phyloP scores from a whole-genome alignment of 2,329 filamentous ascomycete species.

The Didymella glomerata region DNA sequence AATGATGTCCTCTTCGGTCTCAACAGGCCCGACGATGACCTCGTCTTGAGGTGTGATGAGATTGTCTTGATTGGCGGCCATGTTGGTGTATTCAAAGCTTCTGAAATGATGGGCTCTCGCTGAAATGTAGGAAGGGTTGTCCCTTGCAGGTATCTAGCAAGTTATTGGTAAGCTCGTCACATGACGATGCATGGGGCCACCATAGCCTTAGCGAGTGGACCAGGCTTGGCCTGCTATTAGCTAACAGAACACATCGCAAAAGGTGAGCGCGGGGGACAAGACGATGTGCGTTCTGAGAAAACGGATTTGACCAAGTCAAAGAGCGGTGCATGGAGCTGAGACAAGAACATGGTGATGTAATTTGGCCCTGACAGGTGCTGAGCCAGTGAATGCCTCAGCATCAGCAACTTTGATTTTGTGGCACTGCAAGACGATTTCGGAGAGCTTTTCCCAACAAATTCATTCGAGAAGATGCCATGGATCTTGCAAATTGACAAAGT shows the following conservation, averaged over 20 bases:
- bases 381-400: not conserved
- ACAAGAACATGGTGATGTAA: not conserved
- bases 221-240: conserved; percentile 14
- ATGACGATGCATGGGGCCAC: conserved; percentile 9
- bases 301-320: not conserved
- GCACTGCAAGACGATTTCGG: not conserved
- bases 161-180: conserved; percentile 1
- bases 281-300: not conserved
- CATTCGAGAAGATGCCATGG: not conserved
- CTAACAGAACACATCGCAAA: conserved; percentile 6
- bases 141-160: not conserved
- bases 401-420: not conserved
- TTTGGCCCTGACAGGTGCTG: not conserved
- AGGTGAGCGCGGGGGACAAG: not conserved
- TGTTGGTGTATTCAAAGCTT: conserved; percentile 5
- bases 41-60: conserved; percentile 22
- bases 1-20: conserved; percentile 35
- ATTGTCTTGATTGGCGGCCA: conserved; percentile 25
- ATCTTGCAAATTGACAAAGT: too few relatives aligned
- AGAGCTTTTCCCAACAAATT: too few relatives aligned
- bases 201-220: conserved; percentile 13
- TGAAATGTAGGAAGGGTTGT: not conserved
- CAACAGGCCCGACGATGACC: conserved; percentile 29
- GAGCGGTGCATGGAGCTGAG: not conserved
- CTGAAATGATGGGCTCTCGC: not conserved